Conservation (phyloP, 345 rosid species). For the Ailanthus altissimus region DNA sequence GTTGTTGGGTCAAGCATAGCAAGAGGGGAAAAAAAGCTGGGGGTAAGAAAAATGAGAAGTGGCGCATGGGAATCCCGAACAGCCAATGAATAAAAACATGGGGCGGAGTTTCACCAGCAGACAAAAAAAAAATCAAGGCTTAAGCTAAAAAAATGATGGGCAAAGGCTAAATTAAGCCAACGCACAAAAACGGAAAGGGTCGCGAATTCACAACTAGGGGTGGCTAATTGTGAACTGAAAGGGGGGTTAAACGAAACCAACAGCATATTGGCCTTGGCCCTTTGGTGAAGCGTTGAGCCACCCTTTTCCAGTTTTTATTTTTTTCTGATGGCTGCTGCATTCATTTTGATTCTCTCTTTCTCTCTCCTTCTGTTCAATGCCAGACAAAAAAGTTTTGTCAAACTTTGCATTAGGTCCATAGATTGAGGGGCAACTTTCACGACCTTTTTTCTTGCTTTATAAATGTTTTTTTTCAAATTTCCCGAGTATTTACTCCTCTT, state of each 20-base stretch:
- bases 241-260: conserved; percentile 20
- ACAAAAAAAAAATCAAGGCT: neutral
- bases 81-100: conserved; percentile 43
- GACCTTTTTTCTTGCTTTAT: neutral
- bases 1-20: neutral
- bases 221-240: conserved; percentile 33
- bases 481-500: conserved; percentile 32
- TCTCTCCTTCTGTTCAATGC: neutral
- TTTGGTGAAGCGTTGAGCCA: conserved; percentile 58
- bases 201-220: conserved; percentile 30
- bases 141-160: neutral
- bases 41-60: conserved; percentile 37
- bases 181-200: conserved; percentile 31
- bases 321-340: neutral
- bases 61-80: conserved; percentile 64
- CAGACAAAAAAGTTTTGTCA: conserved; percentile 26
- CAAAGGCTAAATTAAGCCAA: neutral
- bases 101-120: conserved; percentile 28
- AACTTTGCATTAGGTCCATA: conserved; percentile 19
- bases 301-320: neutral
- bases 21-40: conserved; percentile 17
- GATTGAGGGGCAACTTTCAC: conserved; percentile 21
- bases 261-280: conserved; percentile 31
- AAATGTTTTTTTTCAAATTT: neutral
- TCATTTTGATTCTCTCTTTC: neutral